Percentiles rank a stretch among this genome's conserved stretches.
Conservation (phyloP, 2,329 filamentous ascomycete genomes). For the Fusarium foetens region DNA sequence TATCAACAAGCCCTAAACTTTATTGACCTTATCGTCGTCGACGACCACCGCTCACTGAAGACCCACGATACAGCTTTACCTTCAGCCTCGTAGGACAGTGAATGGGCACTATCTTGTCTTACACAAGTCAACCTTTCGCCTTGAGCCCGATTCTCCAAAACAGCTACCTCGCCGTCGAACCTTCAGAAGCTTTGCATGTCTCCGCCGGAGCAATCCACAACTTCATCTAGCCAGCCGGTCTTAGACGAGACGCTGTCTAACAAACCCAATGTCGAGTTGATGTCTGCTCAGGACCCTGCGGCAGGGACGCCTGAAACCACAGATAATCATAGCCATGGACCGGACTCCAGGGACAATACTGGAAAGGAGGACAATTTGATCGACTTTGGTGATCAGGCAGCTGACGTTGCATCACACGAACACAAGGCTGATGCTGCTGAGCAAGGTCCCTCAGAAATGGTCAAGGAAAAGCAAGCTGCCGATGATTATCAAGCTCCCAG, state of each 20-base stretch:
- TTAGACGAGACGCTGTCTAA: slow-evolving; percentile 44
- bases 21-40: not conserved
- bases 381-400: slow-evolving; percentile 33
- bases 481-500: slow-evolving; percentile 20
- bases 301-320: slow-evolving; percentile 19
- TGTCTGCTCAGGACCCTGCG: slow-evolving; percentile 29
- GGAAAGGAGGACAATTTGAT: slow-evolving; percentile 33
- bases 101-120: slow-evolving; percentile 37
- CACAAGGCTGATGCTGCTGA: slow-evolving; percentile 2
- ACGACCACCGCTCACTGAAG: slow-evolving; percentile 3
- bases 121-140: slow-evolving; percentile 22
- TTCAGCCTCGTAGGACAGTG: slow-evolving; percentile 36
- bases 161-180: not conserved
- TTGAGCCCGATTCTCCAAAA: not conserved
- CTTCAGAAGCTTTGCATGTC: slow-evolving; percentile 49
- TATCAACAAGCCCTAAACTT: not conserved
- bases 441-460: slow-evolving; percentile 20
- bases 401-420: slow-evolving; percentile 6
- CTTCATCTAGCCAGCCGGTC: slow-evolving; percentile 45
- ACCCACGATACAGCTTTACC: slow-evolving; percentile 26
- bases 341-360: not conserved
- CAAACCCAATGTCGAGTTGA: slow-evolving; percentile 46
- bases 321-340: slow-evolving; percentile 3
- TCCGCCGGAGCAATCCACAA: slow-evolving; percentile 47
- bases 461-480: slow-evolving; percentile 43